Base-by-base conservation (phyloP, 2,329 filamentous ascomycete genomes). In the Fusarium penzigii region DNA sequence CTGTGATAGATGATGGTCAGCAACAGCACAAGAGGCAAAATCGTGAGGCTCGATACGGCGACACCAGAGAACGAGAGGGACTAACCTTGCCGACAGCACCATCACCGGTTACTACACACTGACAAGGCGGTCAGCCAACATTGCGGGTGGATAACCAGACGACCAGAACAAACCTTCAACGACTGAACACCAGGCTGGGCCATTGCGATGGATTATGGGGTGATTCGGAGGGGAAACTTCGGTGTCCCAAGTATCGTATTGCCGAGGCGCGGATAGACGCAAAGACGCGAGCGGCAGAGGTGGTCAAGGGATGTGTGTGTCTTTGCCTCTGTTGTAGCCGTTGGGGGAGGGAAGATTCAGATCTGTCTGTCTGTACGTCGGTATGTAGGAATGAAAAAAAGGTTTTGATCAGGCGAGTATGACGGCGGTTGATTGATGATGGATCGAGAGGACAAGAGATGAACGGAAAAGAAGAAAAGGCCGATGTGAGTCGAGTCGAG, bases 31-130 rank as follows among this genome's bases (percentile, higher is more conserved):
- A 39, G 20, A 34, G 41, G 32, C 38, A 25, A 40, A 17, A 44
- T 46, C 25, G 48, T 20, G 14, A 46, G 45, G 39, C 44, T 34
- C 38, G 25, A 16, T 17, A 46, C 44, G 38, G 20, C 25, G 20
- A 46, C 40, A 50, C 47, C 43, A 39, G 17, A 42, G 25, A 42
- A 29, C 41, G 20, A 42, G 39, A 36, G 53, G 53, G 48, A 56
- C 68, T 46, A 53, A 96, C 92, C 85, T 99, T 99, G 76, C 94
- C 94, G 68, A 99, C 94, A 72, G 94, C 94, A 90, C 94, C 94
- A 75, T 99, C 94, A 78, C 94, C 94, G 59, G 94, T 97, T 71
- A 99, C 94, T 72, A 99, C 94, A 75, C 94, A 99, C 92, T 97
- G 65, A 55, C 72, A 63, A 61, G 60, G 58, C 55, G 61, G 67